Percentiles rank a stretch among this genome's conserved stretches.
These are phyloP conservation scores for Auxenochlorella pyrenoidosa DNA, from an alignment of 139 green algal genomes.

Conservation along the genomic window DNA sequence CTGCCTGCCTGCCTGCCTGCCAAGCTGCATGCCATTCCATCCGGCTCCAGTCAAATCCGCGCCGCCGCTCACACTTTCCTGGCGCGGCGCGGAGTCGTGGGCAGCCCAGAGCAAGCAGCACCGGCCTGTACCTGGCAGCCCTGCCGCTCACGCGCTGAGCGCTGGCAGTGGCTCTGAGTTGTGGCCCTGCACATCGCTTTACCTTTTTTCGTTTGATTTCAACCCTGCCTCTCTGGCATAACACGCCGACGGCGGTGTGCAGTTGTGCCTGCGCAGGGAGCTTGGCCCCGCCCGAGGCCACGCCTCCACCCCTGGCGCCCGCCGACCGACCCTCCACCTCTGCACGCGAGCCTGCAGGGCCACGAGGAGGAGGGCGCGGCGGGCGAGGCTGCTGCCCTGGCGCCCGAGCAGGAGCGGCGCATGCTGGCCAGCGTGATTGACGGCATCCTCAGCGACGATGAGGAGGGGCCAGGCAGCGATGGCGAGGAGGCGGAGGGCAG, in stretches of 20 bases:
- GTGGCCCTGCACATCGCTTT: neutral
- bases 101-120: too few species aligned
- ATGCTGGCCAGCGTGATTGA: constrained; percentile 48
- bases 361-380: constrained; percentile 28
- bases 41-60: neutral
- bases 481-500: neutral
- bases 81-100: too few species aligned
- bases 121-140: too few species aligned
- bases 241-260: neutral
- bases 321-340: too few species aligned
- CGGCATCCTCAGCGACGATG: constrained; percentile 6
- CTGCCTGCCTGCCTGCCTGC: neutral
- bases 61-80: too few species aligned
- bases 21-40: neutral
- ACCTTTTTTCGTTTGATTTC: neutral
- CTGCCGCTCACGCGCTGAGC: too few species aligned
- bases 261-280: too few species aligned
- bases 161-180: neutral
- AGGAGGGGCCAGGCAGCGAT: constrained; percentile 6
- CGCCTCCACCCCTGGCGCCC: too few species aligned
- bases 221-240: neutral
- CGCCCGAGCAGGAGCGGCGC: constrained; percentile 43
- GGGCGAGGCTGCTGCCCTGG: constrained; percentile 7
- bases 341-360: constrained; percentile 5
- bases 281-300: too few species aligned